Percentiles rank a stretch among this genome's conserved stretches.
Evolutionary conservation across 1,284 basidiomycete species (phyloP).

Genomic region (Spongiforma sp.): DNA sequence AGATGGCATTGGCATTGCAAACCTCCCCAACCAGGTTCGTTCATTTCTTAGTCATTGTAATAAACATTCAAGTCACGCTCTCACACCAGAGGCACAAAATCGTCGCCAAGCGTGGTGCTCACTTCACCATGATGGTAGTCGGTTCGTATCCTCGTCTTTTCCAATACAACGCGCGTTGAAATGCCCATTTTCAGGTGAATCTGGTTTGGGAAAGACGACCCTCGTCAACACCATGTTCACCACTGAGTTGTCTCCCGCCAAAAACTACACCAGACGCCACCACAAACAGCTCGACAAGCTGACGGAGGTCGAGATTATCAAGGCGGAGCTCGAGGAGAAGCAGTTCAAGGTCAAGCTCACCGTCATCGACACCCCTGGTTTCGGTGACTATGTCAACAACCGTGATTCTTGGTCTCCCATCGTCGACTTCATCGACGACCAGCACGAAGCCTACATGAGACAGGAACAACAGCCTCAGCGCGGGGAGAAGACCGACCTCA

Average conservation of each 20-base stretch:
- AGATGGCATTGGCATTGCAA: slow-evolving; percentile 88
- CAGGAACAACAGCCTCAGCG: slow-evolving; percentile 99
- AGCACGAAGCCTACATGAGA: slow-evolving; percentile 99
- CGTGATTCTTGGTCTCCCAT: slow-evolving; percentile 98
- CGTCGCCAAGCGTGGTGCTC: slow-evolving; percentile 95
- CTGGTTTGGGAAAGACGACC: slow-evolving; percentile 93
- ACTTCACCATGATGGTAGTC: slow-evolving; percentile 99
- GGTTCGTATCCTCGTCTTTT: slow-evolving; percentile 58
- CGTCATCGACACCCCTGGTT: slow-evolving; percentile 98
- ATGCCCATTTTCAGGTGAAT: slow-evolving; percentile 70
- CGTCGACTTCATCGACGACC: slow-evolving; percentile 99
- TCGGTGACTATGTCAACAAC: slow-evolving; percentile 99
- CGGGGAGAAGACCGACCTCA: slow-evolving; percentile 90
- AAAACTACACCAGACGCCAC: slow-evolving; percentile 93
- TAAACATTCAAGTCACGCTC: not conserved
- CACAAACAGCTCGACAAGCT: slow-evolving; percentile 99
- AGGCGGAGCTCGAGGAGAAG: slow-evolving; percentile 98
- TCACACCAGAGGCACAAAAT: slow-evolving; percentile 85
- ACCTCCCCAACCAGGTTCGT: slow-evolving; percentile 95
- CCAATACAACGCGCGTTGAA: not conserved
- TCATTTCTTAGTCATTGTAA: not conserved
- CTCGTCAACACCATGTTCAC: slow-evolving; percentile 99
- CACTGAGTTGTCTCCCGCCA: slow-evolving; percentile 91
- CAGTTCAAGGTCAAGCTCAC: slow-evolving; percentile 99
- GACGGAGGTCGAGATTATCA: slow-evolving; percentile 97